Evolutionary conservation across 176 grass and related monocot species (phyloP).

Genomic region (Zoysia pacifica): DNA sequence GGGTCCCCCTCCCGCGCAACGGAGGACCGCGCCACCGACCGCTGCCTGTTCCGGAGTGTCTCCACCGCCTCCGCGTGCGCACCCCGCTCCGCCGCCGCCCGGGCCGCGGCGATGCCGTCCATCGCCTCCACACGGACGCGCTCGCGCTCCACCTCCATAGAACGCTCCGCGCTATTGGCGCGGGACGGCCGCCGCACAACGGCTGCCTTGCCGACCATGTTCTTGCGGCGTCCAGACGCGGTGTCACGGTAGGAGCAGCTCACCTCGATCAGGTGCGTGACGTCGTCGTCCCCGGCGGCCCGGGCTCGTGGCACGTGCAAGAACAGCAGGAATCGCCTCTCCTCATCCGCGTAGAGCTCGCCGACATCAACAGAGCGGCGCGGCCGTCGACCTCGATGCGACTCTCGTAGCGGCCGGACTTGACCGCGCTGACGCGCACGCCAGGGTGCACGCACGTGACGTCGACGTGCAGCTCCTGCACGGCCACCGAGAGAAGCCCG

Average conservation of each 20-base stretch:
- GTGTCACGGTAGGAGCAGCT: slow-evolving; percentile 69
- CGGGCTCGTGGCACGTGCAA: slow-evolving; percentile 48
- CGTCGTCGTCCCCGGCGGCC: neutral
- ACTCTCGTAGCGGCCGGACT: slow-evolving; percentile 61
- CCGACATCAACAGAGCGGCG: slow-evolving; percentile 60
- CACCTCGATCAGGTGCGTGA: slow-evolving; percentile 45
- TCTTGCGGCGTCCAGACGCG: slow-evolving; percentile 35
- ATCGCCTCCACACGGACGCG: slow-evolving; percentile 36
- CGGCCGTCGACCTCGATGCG: slow-evolving; percentile 43
- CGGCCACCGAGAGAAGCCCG: slow-evolving; percentile 61
- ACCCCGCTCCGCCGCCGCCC: slow-evolving; percentile 54
- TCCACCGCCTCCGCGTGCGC: slow-evolving; percentile 41
- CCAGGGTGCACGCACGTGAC: slow-evolving; percentile 53
- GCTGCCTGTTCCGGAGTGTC: slow-evolving; percentile 41
- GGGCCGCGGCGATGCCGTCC: slow-evolving; percentile 41
- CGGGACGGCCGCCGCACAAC: slow-evolving; percentile 44
- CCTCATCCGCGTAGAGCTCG: slow-evolving; percentile 87
- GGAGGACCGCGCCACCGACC: slow-evolving; percentile 33
- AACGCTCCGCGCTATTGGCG: slow-evolving; percentile 3
- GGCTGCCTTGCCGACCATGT: slow-evolving; percentile 45
- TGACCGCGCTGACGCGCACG: slow-evolving; percentile 46
- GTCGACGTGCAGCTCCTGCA: slow-evolving; percentile 50
- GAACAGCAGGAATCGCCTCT: slow-evolving; percentile 76
- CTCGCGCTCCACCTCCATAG: slow-evolving; percentile 66
- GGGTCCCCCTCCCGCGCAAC: slow-evolving; percentile 48